phyloP scores from a whole-genome alignment of 129 eudicot genomes.

The Oenanthe sinensis region DNA sequence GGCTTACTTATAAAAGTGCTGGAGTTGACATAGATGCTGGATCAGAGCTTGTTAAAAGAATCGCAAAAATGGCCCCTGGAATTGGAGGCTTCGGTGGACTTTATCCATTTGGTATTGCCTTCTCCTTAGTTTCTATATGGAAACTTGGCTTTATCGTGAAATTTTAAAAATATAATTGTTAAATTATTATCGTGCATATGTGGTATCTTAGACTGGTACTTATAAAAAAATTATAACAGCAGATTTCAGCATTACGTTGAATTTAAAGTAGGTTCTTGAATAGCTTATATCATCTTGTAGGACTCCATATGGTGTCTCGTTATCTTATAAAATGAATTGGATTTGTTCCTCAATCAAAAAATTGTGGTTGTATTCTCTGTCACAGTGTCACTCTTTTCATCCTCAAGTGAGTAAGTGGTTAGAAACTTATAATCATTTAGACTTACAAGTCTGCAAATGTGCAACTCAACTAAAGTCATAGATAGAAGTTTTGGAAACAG shows the following conservation, averaged over 20 bases:
- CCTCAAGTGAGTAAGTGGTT: neutral
- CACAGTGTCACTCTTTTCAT: neutral
- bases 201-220: neutral
- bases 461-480: neutral
- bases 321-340: neutral
- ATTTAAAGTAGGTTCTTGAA: neutral
- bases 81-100: constrained; percentile 96
- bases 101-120: constrained; percentile 61
- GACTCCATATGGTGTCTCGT: neutral
- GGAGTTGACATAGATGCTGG: constrained; percentile 99
- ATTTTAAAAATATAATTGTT: neutral
- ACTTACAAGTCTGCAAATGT: neutral
- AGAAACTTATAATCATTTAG: neutral
- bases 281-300: neutral
- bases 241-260: neutral
- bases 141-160: neutral
- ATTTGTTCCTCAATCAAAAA: neutral
- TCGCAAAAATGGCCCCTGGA: constrained; percentile 98
- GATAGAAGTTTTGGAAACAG: neutral
- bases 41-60: constrained; percentile 79
- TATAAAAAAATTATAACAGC: neutral
- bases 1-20: constrained; percentile 81
- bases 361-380: neutral
- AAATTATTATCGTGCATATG: neutral
- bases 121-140: neutral